Base-by-base conservation (phyloP, 352 stramenopile species). In the Phytophthora fragariaefolia region DNA sequence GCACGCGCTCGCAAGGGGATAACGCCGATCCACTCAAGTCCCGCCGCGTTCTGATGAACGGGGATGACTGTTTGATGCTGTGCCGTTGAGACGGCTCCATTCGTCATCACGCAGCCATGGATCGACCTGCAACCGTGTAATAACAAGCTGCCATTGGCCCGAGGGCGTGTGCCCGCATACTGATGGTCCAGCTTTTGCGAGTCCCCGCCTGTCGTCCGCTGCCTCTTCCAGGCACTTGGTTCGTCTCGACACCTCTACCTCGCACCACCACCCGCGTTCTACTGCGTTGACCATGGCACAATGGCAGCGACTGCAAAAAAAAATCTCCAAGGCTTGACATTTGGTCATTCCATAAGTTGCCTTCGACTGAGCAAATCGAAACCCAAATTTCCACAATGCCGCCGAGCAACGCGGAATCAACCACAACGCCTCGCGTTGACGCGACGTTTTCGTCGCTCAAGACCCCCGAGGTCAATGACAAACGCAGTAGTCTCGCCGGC, bases 381-480 rank as follows among this genome's bases (percentile, higher is more conserved):
- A n/a, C 10, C 18, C 27, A 22, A 48, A 22, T 18, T 22, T 57
- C 28, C 2, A 45, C 30, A 12, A 71, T 71, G 63, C 47, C 63
- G 23, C 63, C 56, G 38, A 66, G 27, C 47, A 54, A 64, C 32
- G 48, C 40, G n/a, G 61, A 73, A n/a, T 6, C 52, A 13, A 51
- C 38, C 28, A 42, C 46, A 23, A 69, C 65, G 22, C 65, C 65
- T 34, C 58, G 49, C 5, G 36, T 63, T 6, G 59, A 76, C 12
- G 63, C 55, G 1, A 46, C 47, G 1, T 76, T 72, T 34, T 50
- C 68, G 5, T 53, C 63, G 17, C 57, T 72, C 63, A 76, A 76
- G 53, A 73, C 68, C 1, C 68, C 68, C 13, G 67, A 64, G 7
- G 20, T 56, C 15, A 43, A 71, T 18, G 52, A 63, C 43, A 72